phyloP scores from a whole-genome alignment of 768 basidiomycete genomes.

The Mycena sanguinolenta region DNA sequence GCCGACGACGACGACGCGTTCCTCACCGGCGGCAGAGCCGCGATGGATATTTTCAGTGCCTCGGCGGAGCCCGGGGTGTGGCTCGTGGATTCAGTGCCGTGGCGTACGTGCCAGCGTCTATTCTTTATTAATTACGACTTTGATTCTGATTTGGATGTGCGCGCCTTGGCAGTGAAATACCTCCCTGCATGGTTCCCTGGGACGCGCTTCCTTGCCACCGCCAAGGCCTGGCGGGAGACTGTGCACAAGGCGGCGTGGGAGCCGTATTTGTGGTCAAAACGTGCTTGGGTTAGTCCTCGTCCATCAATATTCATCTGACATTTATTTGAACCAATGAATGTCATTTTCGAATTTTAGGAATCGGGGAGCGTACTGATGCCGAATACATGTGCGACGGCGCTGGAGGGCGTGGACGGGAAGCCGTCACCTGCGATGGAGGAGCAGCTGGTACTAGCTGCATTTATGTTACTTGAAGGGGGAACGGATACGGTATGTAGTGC shows the following conservation, averaged over 20 bases:
- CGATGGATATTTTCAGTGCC: slow-evolving; percentile 12
- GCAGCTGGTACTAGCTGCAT: slow-evolving; percentile 20
- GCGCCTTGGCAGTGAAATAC: slow-evolving; percentile 14
- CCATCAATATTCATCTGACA: too few relatives aligned
- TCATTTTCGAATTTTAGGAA: not conserved
- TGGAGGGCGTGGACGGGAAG: not conserved
- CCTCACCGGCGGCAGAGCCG: not conserved
- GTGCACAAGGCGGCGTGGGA: slow-evolving; percentile 1
- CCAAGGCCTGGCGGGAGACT: slow-evolving; percentile 1
- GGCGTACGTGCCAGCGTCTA: not conserved
- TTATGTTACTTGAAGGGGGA: slow-evolving; percentile 15
- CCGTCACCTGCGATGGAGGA: not conserved
- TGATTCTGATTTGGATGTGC: not conserved
- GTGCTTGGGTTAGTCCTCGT: not conserved
- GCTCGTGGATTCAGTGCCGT: slow-evolving; percentile 10
- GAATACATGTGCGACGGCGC: not conserved
- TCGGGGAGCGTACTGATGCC: not conserved
- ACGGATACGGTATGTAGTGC: slow-evolving; percentile 20
- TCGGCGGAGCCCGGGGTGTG: slow-evolving; percentile 8
- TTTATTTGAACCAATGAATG: too few relatives aligned
- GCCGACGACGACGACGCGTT: slow-evolving; percentile 5
- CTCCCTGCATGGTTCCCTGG: slow-evolving; percentile 24
- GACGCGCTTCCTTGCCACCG: not conserved
- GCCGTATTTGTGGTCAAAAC: not conserved
- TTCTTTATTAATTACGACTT: not conserved